These are phyloP conservation scores for Teratosphaeriaceae sp. DNA, from an alignment of 2,329 filamentous ascomycete species.

Conservation along the genomic window DNA sequence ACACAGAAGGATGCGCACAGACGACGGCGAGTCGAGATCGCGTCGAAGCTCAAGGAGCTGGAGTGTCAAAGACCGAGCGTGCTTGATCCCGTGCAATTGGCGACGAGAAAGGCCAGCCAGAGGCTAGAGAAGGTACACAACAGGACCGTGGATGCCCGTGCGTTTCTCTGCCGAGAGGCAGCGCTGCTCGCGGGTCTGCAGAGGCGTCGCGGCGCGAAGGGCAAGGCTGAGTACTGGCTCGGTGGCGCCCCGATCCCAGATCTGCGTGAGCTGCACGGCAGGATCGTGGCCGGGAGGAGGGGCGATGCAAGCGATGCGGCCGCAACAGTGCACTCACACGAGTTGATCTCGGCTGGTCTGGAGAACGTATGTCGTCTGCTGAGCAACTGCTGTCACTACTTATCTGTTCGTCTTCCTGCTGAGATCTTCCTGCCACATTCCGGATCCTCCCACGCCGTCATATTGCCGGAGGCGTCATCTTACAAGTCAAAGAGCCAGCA, in stretches of 20 bases:
- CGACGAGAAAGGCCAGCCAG: slow-evolving; percentile 58
- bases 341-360: slow-evolving; percentile 42
- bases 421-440: slow-evolving; percentile 82
- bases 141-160: slow-evolving; percentile 66
- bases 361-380: slow-evolving; percentile 77
- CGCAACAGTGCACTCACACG: slow-evolving; percentile 18
- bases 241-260: slow-evolving; percentile 73
- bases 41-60: slow-evolving; percentile 49
- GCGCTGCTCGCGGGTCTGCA: slow-evolving; percentile 74
- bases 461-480: slow-evolving; percentile 69
- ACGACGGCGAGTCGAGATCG: slow-evolving; percentile 45
- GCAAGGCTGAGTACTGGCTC: slow-evolving; percentile 67
- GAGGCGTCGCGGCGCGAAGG: slow-evolving; percentile 51
- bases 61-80: slow-evolving; percentile 53
- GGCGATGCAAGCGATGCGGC: slow-evolving; percentile 6
- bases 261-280: slow-evolving; percentile 63
- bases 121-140: slow-evolving; percentile 68
- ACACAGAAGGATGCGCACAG: slow-evolving; percentile 56
- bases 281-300: slow-evolving; percentile 11
- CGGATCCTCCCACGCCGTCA: slow-evolving; percentile 78
- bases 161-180: slow-evolving; percentile 76
- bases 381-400: slow-evolving; percentile 78
- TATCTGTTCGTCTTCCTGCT: slow-evolving; percentile 79
- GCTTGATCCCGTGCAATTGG: slow-evolving; percentile 61
- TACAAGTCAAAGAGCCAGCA: slow-evolving; percentile 60